Evolutionary conservation across 495 filamentous ascomycete species (phyloP).

Genomic region (Tuber melanosporum): DNA sequence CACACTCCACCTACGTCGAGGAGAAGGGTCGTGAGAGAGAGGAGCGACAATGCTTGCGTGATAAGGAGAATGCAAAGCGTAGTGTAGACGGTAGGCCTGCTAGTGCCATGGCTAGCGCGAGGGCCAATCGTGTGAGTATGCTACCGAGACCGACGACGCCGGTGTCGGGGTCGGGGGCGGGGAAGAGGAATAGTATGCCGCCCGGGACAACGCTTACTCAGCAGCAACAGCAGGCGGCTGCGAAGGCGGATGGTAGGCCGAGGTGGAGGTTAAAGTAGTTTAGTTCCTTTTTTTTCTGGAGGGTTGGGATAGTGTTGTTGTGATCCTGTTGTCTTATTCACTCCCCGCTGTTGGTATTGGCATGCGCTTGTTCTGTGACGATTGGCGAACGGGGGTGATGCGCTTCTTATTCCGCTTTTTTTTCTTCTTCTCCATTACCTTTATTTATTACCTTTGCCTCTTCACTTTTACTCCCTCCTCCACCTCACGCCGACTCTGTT

Average conservation of each 20-base stretch:
- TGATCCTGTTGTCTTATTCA: neutral
- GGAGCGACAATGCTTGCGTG: slow-evolving; percentile 9
- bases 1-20: slow-evolving; percentile 5
- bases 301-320: neutral
- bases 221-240: slow-evolving; percentile 8
- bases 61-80: slow-evolving; percentile 14
- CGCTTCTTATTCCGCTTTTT: neutral
- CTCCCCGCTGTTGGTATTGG: neutral
- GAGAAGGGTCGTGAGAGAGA: slow-evolving; percentile 20
- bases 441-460: neutral
- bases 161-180: slow-evolving; percentile 25
- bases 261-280: slow-evolving; percentile 30
- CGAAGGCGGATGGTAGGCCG: slow-evolving; percentile 33
- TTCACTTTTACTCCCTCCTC: neutral
- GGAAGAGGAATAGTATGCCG: slow-evolving; percentile 34
- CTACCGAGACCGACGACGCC: slow-evolving; percentile 37
- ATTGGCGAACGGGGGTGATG: neutral
- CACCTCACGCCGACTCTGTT: neutral
- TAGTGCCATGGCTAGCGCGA: slow-evolving; percentile 31
- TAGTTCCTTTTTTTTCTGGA: neutral
- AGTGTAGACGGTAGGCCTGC: slow-evolving; percentile 25
- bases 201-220: slow-evolving; percentile 20
- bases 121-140: slow-evolving; percentile 34
- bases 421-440: neutral
- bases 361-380: neutral